A percentile compares a stretch with the other conserved stretches of the same genome.
phyloP scores from a whole-genome alignment of 306 rosid genomes.

The Mimosa bimucronata region DNA sequence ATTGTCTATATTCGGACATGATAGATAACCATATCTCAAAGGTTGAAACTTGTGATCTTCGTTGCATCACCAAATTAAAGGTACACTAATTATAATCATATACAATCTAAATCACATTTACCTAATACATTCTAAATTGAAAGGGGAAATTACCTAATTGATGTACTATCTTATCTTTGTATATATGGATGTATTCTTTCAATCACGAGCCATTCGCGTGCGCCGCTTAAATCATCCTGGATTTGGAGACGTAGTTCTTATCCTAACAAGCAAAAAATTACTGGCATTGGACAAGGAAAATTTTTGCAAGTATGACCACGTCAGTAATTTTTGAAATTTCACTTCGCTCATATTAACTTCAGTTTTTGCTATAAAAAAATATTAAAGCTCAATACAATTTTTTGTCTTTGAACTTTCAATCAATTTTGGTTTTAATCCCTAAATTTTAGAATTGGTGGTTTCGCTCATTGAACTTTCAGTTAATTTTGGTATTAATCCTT shows the following conservation, averaged over 20 bases:
- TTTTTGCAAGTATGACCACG: neutral
- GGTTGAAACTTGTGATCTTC: constrained; percentile 29
- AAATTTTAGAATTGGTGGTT: too few species aligned
- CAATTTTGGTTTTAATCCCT: too few species aligned
- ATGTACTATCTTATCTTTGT: neutral
- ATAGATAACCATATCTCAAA: constrained; percentile 32
- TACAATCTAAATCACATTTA: neutral
- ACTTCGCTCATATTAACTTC: neutral
- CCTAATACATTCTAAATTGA: constrained; percentile 13
- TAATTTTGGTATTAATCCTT: too few species aligned
- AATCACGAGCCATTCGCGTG: neutral
- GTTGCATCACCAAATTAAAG: constrained; percentile 21
- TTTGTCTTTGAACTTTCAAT: too few species aligned
- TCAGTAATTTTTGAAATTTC: neutral
- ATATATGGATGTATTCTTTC: neutral
- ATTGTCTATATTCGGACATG: constrained; percentile 39
- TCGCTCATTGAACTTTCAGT: too few species aligned
- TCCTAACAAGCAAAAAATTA: neutral
- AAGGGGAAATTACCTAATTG: constrained; percentile 36
- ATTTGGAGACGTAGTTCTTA: neutral
- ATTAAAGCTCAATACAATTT: too few species aligned
- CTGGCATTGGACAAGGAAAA: neutral
- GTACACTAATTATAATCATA: neutral
- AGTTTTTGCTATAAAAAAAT: too few species aligned
- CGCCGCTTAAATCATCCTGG: neutral